Conservation (phyloP, 495 filamentous ascomycete species). For the Glarea lozoyensis region DNA sequence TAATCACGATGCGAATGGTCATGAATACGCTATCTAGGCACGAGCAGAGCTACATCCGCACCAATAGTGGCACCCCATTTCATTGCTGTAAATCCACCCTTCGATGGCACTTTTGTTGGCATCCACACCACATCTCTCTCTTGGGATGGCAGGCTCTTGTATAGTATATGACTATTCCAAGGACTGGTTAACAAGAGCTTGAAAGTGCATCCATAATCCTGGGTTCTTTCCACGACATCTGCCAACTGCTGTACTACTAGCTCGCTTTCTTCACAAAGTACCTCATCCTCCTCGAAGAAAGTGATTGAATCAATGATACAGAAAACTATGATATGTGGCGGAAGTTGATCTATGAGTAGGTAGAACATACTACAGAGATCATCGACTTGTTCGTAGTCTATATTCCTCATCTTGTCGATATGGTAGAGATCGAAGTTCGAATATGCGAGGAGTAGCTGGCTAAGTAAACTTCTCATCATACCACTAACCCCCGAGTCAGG, state of each 20-base stretch:
- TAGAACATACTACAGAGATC: neutral
- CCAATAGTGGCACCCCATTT: neutral
- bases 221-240: neutral
- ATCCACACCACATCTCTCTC: neutral
- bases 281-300: neutral
- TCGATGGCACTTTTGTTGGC: neutral
- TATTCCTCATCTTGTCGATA: neutral
- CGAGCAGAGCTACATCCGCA: no score
- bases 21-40: no score
- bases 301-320: slow-evolving; percentile 2
- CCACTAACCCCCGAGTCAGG: neutral
- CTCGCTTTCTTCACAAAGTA: neutral
- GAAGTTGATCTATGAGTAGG: neutral
- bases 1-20: no score
- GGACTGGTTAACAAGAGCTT: neutral
- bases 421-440: neutral
- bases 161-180: neutral
- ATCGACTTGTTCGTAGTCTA: neutral
- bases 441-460: neutral
- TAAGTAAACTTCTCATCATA: neutral
- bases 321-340: neutral
- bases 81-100: neutral
- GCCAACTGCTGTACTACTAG: neutral
- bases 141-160: neutral
- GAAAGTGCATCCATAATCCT: neutral